phyloP scores from a whole-genome alignment of 768 basidiomycete genomes.

The Tulasnella sp. region DNA sequence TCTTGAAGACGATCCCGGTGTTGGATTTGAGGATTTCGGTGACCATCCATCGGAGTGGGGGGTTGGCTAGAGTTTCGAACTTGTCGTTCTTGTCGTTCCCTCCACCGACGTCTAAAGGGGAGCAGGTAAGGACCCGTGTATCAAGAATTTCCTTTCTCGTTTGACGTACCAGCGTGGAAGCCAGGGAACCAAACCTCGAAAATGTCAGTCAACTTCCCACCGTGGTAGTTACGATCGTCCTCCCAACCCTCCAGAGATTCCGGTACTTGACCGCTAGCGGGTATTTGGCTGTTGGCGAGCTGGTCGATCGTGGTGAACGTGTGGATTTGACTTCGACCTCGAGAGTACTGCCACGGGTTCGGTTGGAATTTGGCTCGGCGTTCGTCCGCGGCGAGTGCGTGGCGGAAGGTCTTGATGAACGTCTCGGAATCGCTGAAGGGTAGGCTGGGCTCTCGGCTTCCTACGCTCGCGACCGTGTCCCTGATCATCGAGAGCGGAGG shows the following conservation, averaged over 20 bases:
- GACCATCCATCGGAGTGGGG: slow-evolving; percentile 17
- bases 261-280: background rate
- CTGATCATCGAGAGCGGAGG: background rate
- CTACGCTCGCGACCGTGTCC: slow-evolving; percentile 20
- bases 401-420: slow-evolving; percentile 19
- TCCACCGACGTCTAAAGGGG: slow-evolving; percentile 12
- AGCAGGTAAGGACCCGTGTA: background rate
- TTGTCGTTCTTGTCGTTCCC: slow-evolving; percentile 6
- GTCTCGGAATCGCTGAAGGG: slow-evolving; percentile 19
- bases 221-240: background rate
- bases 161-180: background rate
- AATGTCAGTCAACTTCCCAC: background rate
- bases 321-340: no score
- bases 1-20: slow-evolving; percentile 44
- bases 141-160: slow-evolving; percentile 30
- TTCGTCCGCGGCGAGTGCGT: slow-evolving; percentile 17
- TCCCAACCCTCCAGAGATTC: background rate
- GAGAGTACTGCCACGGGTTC: slow-evolving; percentile 5
- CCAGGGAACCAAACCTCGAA: slow-evolving; percentile 17
- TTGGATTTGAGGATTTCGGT: slow-evolving; percentile 24
- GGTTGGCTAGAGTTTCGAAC: background rate
- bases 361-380: slow-evolving; percentile 14
- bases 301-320: background rate
- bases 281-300: background rate
- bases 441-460: slow-evolving; percentile 15